phyloP scores from a whole-genome alignment of 2,329 filamentous ascomycete species.

The Penicillium sp. region DNA sequence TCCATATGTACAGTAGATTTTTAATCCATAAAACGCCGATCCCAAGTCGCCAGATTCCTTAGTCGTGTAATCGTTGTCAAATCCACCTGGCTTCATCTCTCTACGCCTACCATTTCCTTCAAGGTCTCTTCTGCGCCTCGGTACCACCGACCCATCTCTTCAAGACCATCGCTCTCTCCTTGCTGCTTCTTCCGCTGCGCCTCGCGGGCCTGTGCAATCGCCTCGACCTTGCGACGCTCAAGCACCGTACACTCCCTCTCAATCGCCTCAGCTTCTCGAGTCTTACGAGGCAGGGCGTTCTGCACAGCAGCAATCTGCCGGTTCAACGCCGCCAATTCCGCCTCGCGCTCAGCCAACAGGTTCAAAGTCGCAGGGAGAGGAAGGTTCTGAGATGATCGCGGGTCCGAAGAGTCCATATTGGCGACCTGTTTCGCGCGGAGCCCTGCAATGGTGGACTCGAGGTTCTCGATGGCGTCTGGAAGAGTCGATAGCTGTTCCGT shows the following conservation, averaged over 20 bases:
- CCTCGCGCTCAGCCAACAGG: constrained; percentile 39
- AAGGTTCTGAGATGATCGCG: constrained; percentile 38
- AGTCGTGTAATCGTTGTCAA: constrained; percentile 16
- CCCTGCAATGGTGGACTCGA: constrained; percentile 48
- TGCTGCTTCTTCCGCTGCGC: constrained; percentile 41
- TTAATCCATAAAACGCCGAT: constrained; percentile 22
- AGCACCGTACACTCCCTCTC: constrained; percentile 42
- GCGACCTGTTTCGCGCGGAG: constrained; percentile 56
- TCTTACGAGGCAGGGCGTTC: constrained; percentile 43
- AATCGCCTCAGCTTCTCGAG: constrained; percentile 43
- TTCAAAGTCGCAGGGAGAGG: constrained; percentile 40
- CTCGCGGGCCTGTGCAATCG: constrained; percentile 46
- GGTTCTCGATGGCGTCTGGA: constrained; percentile 49
- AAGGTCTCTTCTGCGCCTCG: constrained; percentile 39
- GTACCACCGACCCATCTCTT: constrained; percentile 47
- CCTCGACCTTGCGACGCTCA: constrained; percentile 44
- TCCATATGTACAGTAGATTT: constrained; percentile 16
- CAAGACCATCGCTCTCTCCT: constrained; percentile 45
- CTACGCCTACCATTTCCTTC: constrained; percentile 37
- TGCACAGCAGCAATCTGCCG: constrained; percentile 41
- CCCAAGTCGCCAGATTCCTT: constrained; percentile 10
- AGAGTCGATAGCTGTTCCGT: constrained; percentile 49
- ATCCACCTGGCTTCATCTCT: constrained; percentile 18
- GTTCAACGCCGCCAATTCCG: constrained; percentile 40
- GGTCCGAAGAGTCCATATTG: constrained; percentile 55